These are phyloP conservation scores for Fusarium guadeloupense DNA, from an alignment of 2,329 filamentous ascomycete species.

Conservation along the genomic window DNA sequence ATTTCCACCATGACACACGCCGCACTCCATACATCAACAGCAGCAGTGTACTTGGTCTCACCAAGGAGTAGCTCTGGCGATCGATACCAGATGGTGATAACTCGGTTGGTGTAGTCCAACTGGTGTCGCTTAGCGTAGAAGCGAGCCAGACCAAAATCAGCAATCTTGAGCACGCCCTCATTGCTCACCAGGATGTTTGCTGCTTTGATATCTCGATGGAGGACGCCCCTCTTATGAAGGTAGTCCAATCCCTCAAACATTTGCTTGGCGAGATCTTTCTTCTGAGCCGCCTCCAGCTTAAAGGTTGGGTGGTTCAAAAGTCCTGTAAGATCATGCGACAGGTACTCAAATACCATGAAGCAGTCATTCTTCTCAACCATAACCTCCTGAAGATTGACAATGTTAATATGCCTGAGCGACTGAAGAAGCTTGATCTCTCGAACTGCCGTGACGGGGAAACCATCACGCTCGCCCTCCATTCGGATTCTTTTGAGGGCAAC, in stretches of 20 bases:
- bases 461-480: conserved; percentile 92
- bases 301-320: conserved; percentile 95
- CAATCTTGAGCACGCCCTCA: conserved; percentile 87
- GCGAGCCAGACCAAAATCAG: conserved; percentile 93
- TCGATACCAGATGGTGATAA: conserved; percentile 93
- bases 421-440: conserved; percentile 93
- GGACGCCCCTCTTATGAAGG: conserved; percentile 88
- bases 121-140: conserved; percentile 95
- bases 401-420: conserved; percentile 81
- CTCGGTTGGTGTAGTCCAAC: conserved; percentile 96
- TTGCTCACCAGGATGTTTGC: conserved; percentile 96
- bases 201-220: conserved; percentile 98
- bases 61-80: conserved; percentile 88
- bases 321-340: conserved; percentile 94
- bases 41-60: conserved; percentile 88
- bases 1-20: conserved; percentile 97
- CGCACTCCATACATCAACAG: conserved; percentile 95
- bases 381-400: conserved; percentile 85
- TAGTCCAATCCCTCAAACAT: conserved; percentile 95
- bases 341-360: conserved; percentile 99
- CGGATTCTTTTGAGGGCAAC: conserved; percentile 91
- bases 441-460: conserved; percentile 89
- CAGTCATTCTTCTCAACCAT: conserved; percentile 99
- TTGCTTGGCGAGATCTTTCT: conserved; percentile 92
- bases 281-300: conserved; percentile 82